A percentile compares a stretch with the other conserved stretches of the same genome.
Conservation (phyloP, 73 alveolate genomes). For the Tetrahymena elliotti region DNA sequence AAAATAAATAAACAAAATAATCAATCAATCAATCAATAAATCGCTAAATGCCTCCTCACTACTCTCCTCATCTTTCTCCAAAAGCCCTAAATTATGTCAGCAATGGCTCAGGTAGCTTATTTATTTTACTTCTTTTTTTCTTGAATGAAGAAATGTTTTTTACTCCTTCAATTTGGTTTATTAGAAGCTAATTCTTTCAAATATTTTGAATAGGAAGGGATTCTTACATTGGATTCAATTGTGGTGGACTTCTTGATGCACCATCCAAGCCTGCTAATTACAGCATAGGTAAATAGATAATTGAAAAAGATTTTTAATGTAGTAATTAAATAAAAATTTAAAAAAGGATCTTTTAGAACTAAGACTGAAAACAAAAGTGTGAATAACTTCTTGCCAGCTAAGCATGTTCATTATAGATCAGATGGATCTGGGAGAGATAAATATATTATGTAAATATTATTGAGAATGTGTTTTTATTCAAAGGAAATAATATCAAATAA, state of each 20-base stretch:
- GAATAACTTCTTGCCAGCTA: neutral
- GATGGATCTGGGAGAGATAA: constrained; percentile 22
- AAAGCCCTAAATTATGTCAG: neutral
- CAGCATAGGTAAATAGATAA: neutral
- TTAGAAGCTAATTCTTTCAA: neutral
- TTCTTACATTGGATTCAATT: constrained; percentile 5
- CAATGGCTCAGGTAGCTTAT: neutral
- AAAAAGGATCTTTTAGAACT: constrained; percentile 9
- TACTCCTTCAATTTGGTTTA: neutral
- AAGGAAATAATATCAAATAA: too few relatives aligned
- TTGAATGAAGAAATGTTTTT: neutral
- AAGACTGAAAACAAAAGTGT: neutral
- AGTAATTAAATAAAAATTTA: neutral
- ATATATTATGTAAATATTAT: constrained; percentile 3
- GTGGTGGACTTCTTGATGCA: constrained; percentile 17
- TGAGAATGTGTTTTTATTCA: too few relatives aligned
- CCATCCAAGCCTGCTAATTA: neutral
- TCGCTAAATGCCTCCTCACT: neutral
- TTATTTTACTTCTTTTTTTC: neutral
- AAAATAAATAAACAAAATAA: neutral
- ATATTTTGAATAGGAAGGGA: constrained; percentile 7
- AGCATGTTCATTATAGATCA: constrained; percentile 16
- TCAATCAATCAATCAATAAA: too few relatives aligned
- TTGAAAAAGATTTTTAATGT: neutral
- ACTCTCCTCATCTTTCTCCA: neutral